Base-by-base conservation (phyloP, 805 yeast species). In the Spathaspora sp. region DNA sequence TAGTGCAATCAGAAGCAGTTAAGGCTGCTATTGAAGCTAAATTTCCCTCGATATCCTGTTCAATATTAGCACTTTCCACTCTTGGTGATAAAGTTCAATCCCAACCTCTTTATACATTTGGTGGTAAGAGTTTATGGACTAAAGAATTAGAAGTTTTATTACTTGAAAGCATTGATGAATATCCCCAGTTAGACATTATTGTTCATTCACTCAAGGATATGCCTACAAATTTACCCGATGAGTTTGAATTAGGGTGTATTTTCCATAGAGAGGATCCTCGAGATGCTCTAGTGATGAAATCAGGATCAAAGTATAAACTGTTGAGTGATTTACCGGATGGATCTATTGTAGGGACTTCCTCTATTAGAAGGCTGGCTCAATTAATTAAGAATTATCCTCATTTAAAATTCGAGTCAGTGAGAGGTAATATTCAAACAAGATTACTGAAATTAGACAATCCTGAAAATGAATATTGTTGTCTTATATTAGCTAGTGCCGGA, bases 111-210 rank as follows among this genome's bases (percentile, higher is more conserved):
- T 94, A 93, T 68, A 82, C 96, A 3, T 94, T 94, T 70, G 98
- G 97, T 43, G 99, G 99, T 23, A 94, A 94, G 67, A 83, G 97
- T 0, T 68, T 94, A 20, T 94, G 99, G 99, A 94, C 99, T 2
- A 88, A 89, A 64, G 99, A 94, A 69, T 76, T 94, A 52, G 99
- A 94, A 69, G 85, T 84, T 20, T 72, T 91, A 47, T 72, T 93
- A 40, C 77, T 87, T 57, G 79, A 79, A 55, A 75, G 79, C 45
- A 77, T 83, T 23, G 92, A 86, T 28, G 73, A 70, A 46, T 83
- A 76, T 58, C 85, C 87, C 49, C 77, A 83, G 68, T 75, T 93
- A 47, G 97, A 94, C 66, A 73, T 93, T 69, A 86, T 94, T 63
- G 98, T 93, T 39, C 98, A 94, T 67, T 89, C 97, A 2, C 76